Conservation (phyloP, 225 moss, liverwort and hornwort genomes). For the Neckera pumila region DNA sequence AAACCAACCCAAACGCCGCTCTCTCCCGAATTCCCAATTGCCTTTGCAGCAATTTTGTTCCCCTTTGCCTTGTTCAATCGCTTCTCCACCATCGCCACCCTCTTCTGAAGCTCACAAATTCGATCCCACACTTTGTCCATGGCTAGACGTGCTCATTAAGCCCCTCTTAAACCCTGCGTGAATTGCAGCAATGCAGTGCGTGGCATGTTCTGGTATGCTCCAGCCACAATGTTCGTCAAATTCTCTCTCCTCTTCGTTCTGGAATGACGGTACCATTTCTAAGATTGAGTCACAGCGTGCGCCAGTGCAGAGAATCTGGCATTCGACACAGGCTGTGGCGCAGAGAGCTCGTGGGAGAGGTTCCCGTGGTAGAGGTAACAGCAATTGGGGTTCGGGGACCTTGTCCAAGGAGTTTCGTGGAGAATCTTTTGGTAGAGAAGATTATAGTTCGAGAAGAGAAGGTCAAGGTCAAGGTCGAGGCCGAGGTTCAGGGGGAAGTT, state of each 20-base stretch:
- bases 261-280: not conserved
- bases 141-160: not conserved
- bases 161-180: not conserved
- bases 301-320: not conserved
- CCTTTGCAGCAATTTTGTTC: not conserved
- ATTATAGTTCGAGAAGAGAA: not conserved
- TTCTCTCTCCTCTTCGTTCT: not conserved
- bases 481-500: not conserved
- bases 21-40: not conserved
- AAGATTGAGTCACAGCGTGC: not conserved
- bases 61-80: not conserved
- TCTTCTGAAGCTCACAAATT: not conserved
- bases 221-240: not conserved
- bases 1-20: no score
- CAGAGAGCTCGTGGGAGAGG: constrained; percentile 6
- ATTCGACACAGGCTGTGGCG: not conserved
- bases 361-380: not conserved
- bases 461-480: not conserved
- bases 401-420: not conserved
- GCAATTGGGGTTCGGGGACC: constrained; percentile 11
- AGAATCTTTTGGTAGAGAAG: not conserved
- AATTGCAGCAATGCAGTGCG: constrained; percentile 5
- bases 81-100: not conserved
- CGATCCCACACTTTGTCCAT: not conserved
- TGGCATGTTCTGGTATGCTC: not conserved